Base-by-base conservation (phyloP, 2,329 filamentous ascomycete genomes). In the Sclerotinia spermophila region DNA sequence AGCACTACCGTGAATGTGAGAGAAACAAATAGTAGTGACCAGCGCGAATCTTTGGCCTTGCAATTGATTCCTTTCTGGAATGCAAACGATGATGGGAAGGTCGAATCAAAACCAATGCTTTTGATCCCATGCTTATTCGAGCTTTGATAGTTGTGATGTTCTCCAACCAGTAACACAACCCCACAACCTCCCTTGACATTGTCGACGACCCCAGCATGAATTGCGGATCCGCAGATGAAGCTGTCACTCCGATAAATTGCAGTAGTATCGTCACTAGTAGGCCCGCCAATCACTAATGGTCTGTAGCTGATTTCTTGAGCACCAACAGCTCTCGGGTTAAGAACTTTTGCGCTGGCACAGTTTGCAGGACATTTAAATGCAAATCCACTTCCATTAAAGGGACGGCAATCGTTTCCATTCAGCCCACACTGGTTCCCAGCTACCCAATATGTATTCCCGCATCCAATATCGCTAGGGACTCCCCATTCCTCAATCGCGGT, bases 171-270 rank as follows among this genome's bases (percentile, higher is more conserved):
- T 68, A 87, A 86, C 44, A 96, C 86, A 4, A 96, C 92, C 71
- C 94, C 94, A 76, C 94, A 97, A 1, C 94, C 94, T 51, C 94
- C 94, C 42, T 86, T 83, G 0, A 84, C 81, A 76, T 94, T 88
- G 48, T 87, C 87, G 72, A 96, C 87, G 76, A 94, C 85, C 30
- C 93, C 94, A 0, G 93, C 89, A 78, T 97, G 94, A 65, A 97
- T 92, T 45, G 93, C 94, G 19, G 94, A 86, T 71, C 89, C 90
- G 78, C 94, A 97, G 69, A 97, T 90, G 81, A 92, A 96, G 21
- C 93, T 96, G 80, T 97, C 94, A 15, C 92, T 93, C 27, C 96
- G 91, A 79, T 98, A 98, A 33, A 92, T 83, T 0, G 90, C 86
- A 5, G 67, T 72, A 33, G 68, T 61, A 59, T 75, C 75, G 40